These are phyloP conservation scores for Ophiostoma ips DNA, from an alignment of 2,329 filamentous ascomycete species.

Conservation along the genomic window DNA sequence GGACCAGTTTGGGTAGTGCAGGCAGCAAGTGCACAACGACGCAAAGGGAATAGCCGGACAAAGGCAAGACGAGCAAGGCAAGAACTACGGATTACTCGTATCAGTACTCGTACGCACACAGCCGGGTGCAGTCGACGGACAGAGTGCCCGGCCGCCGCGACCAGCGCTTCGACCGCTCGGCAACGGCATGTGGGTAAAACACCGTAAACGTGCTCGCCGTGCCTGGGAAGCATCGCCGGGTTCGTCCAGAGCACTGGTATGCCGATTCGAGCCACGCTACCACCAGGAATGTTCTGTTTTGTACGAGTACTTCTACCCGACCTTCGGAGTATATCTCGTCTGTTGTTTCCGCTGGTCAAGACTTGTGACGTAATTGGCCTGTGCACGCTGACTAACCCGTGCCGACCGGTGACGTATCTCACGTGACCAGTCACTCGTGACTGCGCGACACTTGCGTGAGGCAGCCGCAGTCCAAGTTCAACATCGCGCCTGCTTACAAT, in stretches of 20 bases:
- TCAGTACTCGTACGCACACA: no score
- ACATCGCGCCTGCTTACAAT: no score
- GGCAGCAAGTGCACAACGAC: no score
- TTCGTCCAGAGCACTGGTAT: not conserved
- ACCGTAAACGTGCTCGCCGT: no score
- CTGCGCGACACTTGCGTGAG: slow-evolving; percentile 11
- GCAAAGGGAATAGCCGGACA: no score
- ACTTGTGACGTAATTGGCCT: not conserved
- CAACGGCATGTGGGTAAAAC: not conserved
- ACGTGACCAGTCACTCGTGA: slow-evolving; percentile 5
- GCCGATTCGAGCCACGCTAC: no score
- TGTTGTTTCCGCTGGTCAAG: not conserved
- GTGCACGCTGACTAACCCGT: not conserved
- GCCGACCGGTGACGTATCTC: not conserved
- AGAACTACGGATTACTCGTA: no score
- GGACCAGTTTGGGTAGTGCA: no score
- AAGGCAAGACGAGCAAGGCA: no score
- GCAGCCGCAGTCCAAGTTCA: not conserved
- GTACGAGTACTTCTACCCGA: no score
- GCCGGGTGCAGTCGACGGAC: not conserved
- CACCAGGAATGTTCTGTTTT: not conserved
- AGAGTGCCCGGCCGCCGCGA: not conserved
- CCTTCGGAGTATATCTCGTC: not conserved
- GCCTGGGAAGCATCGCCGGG: not conserved
- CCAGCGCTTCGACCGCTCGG: not conserved